Percentiles rank a stretch among this genome's conserved stretches.
phyloP scores from a whole-genome alignment of 2,329 filamentous ascomycete species.

The Aspergillus puulaauensis region DNA sequence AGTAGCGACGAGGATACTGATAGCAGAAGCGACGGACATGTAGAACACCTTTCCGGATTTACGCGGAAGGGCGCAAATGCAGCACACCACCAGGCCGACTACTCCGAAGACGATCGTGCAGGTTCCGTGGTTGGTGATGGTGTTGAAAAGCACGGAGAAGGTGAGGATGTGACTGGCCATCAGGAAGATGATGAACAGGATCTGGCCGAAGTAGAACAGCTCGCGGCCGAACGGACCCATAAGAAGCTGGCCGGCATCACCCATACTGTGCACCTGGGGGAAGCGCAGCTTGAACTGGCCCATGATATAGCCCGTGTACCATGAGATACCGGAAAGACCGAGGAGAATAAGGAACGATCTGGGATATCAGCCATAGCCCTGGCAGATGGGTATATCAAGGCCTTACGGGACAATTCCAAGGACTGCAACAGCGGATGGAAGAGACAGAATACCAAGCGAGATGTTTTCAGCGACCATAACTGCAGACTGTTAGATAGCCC shows the following conservation, averaged over 20 bases:
- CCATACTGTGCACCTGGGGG: slow-evolving; percentile 64
- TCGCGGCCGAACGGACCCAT: slow-evolving; percentile 63
- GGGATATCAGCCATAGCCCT: too few relatives aligned
- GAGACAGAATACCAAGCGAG: slow-evolving; percentile 57
- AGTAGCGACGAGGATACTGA: too few relatives aligned
- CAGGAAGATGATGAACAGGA: slow-evolving; percentile 65
- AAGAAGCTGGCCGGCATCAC: slow-evolving; percentile 65
- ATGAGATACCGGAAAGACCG: slow-evolving; percentile 49
- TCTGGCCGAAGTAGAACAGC: slow-evolving; percentile 60
- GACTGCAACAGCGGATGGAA: slow-evolving; percentile 54
- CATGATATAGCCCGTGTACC: slow-evolving; percentile 59
- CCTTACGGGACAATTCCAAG: slow-evolving; percentile 55
- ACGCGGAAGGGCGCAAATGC: too few relatives aligned
- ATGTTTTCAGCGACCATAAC: slow-evolving; percentile 62
- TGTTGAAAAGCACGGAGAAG: slow-evolving; percentile 67
- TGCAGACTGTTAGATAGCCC: slow-evolving; percentile 7
- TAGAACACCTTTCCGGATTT: too few relatives aligned
- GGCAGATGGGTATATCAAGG: too few relatives aligned
- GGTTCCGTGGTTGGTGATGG: slow-evolving; percentile 59
- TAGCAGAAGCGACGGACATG: too few relatives aligned
- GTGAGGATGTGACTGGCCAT: slow-evolving; percentile 70
- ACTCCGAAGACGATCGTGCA: slow-evolving; percentile 61
- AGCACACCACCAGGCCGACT: slow-evolving; percentile 24
- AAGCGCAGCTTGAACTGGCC: slow-evolving; percentile 58
- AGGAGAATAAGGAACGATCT: background rate